A percentile compares a stretch with the other conserved stretches of the same genome.
phyloP scores from a whole-genome alignment of 1,284 basidiomycete genomes.

The Ustilago vetiveriae region DNA sequence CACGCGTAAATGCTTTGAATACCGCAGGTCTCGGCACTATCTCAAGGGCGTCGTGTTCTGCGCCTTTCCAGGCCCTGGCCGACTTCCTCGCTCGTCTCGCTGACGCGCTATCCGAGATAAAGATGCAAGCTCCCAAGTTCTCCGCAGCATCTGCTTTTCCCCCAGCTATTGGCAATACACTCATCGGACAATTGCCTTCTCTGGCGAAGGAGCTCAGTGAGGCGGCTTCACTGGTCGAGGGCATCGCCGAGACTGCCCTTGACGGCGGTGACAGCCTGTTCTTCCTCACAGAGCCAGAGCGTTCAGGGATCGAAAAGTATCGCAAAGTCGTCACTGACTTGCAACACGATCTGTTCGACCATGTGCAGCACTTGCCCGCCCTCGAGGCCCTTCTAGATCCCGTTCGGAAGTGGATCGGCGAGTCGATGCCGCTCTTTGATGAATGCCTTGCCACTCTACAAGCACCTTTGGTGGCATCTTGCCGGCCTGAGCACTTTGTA shows the following conservation, averaged over 20 bases:
- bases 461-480: constrained; percentile 10
- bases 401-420: constrained; percentile 18
- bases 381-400: constrained; percentile 37
- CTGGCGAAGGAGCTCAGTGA: constrained; percentile 15
- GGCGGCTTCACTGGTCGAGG: constrained; percentile 11
- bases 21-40: constrained; percentile 4
- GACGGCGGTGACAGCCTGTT: constrained; percentile 5
- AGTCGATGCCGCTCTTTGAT: constrained; percentile 4
- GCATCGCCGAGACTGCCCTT: constrained; percentile 3
- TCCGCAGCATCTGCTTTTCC: constrained; percentile 29
- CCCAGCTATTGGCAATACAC: constrained; percentile 3
- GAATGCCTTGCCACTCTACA: constrained; percentile 19
- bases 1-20: constrained; percentile 18
- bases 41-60: constrained; percentile 2
- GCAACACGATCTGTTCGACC: constrained; percentile 9
- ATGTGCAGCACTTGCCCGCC: constrained; percentile 13
- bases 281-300: constrained; percentile 30
- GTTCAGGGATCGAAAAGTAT: constrained; percentile 4
- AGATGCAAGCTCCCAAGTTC: constrained; percentile 27
- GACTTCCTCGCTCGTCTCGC: constrained; percentile 40
- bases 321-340: constrained; percentile 12
- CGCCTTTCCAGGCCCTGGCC: constrained; percentile 19
- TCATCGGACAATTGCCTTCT: constrained; percentile 12
- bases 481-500: constrained; percentile 16
- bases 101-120: constrained; percentile 26